Evolutionary conservation across 1,284 basidiomycete genomes (phyloP), one percentile per base, ranked within the genome.

Genomic region (Xerocomus tenax): DNA sequence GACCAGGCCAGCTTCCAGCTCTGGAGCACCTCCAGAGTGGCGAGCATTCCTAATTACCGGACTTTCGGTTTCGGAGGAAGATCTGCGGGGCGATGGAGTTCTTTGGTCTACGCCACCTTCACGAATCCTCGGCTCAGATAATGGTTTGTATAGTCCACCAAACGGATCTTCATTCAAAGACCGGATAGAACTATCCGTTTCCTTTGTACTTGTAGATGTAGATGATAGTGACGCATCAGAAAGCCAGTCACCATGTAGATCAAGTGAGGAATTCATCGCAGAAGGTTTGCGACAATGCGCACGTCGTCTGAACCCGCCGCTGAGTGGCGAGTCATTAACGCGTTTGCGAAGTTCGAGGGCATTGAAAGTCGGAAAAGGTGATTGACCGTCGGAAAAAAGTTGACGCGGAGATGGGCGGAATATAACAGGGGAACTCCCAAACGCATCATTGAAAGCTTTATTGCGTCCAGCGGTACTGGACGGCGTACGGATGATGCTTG

Each of bases 31-130:
- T 44, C 56, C 51, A 25, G 61, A 57, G 34, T 69, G 58, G 46
- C 70, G 61, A 38, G 65, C 64, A 53, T 71, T 75, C 52, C 79
- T 70, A 45, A 83, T 60, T 9, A 82, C 74, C n/a, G 81, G 82
- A 51, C 81, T 82, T 51, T 81, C 81, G 19, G 60, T 59, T 45
- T 73, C 75, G 16, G 71, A 66, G 32, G 64, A 69, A 28, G 73
- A 69, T 47, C 68, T 61, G 26, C 71, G 61, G 18, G 74, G 56
- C 0, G 55, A 60, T 29, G 54, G 48, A 12, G 48, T 55, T 49
- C 54, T 63, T 39, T 54, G 53, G 9, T 56, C 49, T 42, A 36
- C 28, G 15, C 45, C 29, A 9, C 50, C 44, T 36, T 52, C 50
- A 23, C 47, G 51, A 9, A 45, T 40, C 40, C 47, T 58, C 7